Conservation (phyloP, 2,329 filamentous ascomycete genomes). For the Talaromyces sp. region DNA sequence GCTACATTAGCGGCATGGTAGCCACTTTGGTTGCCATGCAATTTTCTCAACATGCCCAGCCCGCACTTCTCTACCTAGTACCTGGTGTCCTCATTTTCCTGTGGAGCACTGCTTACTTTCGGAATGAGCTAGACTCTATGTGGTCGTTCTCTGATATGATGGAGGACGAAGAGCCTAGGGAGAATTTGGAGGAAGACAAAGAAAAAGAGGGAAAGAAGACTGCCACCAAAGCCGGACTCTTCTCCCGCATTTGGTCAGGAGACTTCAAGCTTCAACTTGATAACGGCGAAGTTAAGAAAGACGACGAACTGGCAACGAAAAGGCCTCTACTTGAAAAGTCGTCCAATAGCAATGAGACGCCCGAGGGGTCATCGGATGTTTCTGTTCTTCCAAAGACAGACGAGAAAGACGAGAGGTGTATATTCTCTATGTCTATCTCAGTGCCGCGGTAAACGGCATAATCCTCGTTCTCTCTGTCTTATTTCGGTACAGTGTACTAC, state of each 20-base stretch:
- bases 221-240: constrained; percentile 22
- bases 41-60: constrained; percentile 76
- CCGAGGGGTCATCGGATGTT: constrained; percentile 34
- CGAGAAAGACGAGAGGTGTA: not conserved
- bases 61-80: constrained; percentile 87
- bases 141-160: constrained; percentile 74
- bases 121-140: constrained; percentile 71
- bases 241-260: constrained; percentile 29
- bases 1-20: constrained; percentile 76
- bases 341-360: constrained; percentile 1
- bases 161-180: constrained; percentile 35
- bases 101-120: constrained; percentile 68
- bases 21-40: constrained; percentile 73
- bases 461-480: not conserved
- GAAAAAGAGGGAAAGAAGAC: constrained; percentile 50
- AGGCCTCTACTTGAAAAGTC: constrained; percentile 5
- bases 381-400: not conserved
- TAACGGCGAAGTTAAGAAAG: constrained; percentile 11
- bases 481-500: not conserved
- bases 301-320: constrained; percentile 10
- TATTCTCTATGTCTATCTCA: constrained; percentile 16
- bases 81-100: constrained; percentile 73
- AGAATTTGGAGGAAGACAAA: constrained; percentile 18
- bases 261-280: constrained; percentile 21
- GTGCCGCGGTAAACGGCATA: constrained; percentile 8